Evolutionary conservation across 495 filamentous ascomycete genomes (phyloP), one percentile per base, ranked within the genome.

Genomic region (Apiosordaria backusii): DNA sequence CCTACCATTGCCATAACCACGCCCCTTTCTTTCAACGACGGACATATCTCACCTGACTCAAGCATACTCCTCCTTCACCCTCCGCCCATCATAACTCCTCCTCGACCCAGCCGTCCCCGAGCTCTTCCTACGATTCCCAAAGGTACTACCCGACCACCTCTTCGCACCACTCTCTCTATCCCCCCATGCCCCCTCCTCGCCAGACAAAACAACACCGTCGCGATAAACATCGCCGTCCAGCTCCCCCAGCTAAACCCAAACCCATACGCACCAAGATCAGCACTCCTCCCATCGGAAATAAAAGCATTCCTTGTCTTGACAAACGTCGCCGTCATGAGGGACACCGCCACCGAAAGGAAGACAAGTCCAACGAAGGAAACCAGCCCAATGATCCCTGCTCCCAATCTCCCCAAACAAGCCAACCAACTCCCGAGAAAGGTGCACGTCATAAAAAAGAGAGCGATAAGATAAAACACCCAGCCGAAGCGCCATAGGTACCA

Each of bases 181-280:
- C 50, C 45, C 13, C 60, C 57, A 66, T 68, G 52, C 16, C 59
- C 61, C 40, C 67, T 64, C 10, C 65, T 81, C 22, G 82, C 84
- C 1, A 86, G 58, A 78, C 88, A 93, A 80, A 93, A 90, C 19
- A 92, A 74, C 25, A 92, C 60, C 15, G 86, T 89, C 18, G 90
- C 85, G 61, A 96, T 77, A 66, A 93, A 78, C 58, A 91, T 83
- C 57, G 86, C 88, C 1, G 82, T 86, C 71, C 88, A 86, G 4
- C 91, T 84, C 2, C 88, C 88, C 93, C 93, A 97, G 78, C 89
- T 92, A 79, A 96, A 97, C 26, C 86, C 93, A 70, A 90, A 93
- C 6, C 90, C 88, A 67, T 92, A 91, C 18, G 76, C 69, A 25
- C 93, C 93, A 4, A 97, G 75, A 7, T 69, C 75, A 23, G 93